Evolutionary conservation across 768 basidiomycete species (phyloP).

Genomic region (Termitomyces sp.): DNA sequence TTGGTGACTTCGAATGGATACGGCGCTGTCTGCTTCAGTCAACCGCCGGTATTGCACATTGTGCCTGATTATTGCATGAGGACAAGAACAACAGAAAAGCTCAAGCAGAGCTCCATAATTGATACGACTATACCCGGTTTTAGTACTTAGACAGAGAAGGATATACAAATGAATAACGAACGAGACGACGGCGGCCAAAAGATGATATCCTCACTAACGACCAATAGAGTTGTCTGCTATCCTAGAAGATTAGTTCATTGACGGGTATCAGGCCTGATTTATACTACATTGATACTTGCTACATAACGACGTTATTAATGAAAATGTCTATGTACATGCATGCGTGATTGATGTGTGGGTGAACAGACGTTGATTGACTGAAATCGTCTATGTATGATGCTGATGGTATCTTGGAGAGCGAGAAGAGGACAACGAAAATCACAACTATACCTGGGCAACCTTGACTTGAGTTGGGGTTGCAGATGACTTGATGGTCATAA

Average conservation of each 20-base stretch:
- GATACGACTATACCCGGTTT: too few relatives aligned
- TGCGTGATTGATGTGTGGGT: not conserved
- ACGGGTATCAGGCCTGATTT: too few relatives aligned
- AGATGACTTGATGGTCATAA: slow-evolving; percentile 54
- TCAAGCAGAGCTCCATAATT: too few relatives aligned
- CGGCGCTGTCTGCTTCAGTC: not conserved
- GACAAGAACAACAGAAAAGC: too few relatives aligned
- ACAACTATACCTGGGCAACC: not conserved
- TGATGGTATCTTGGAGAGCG: not conserved
- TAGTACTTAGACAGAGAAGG: too few relatives aligned
- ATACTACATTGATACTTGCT: not conserved
- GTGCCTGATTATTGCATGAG: too few relatives aligned
- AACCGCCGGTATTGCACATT: not conserved
- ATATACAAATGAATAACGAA: too few relatives aligned
- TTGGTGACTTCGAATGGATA: not conserved
- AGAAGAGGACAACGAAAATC: not conserved
- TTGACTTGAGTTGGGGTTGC: slow-evolving; percentile 13
- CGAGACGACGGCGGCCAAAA: too few relatives aligned
- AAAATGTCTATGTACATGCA: not conserved
- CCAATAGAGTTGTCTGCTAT: too few relatives aligned
- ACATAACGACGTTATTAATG: not conserved
- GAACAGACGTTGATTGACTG: not conserved
- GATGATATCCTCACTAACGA: too few relatives aligned
- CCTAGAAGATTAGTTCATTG: too few relatives aligned
- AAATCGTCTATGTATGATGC: not conserved